These are phyloP conservation scores for Verticillium nubilum DNA, from an alignment of 2,329 filamentous ascomycete species.

Conservation along the genomic window DNA sequence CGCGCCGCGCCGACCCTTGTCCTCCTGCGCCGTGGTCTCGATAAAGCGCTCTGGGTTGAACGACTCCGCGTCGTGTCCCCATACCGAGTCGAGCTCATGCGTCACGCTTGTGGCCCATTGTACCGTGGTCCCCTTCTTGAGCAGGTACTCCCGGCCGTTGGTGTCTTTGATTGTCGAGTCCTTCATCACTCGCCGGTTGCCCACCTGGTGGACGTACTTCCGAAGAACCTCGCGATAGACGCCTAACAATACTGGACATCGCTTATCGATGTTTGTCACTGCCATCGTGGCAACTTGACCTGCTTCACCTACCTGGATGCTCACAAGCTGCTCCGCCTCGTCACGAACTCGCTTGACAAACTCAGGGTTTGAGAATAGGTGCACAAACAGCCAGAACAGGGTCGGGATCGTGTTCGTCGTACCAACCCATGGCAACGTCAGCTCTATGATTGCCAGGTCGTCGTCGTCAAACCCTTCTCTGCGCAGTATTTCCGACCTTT, in stretches of 20 bases:
- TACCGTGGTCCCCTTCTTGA: slow-evolving; percentile 18
- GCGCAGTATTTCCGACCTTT: slow-evolving; percentile 19
- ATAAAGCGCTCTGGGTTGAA: slow-evolving; percentile 21
- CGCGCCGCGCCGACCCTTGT: slow-evolving; percentile 16
- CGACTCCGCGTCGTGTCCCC: slow-evolving; percentile 14
- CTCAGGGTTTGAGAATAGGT: slow-evolving; percentile 20
- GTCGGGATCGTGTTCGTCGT: slow-evolving; percentile 30
- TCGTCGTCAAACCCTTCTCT: slow-evolving; percentile 19
- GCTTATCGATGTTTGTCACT: slow-evolving; percentile 24
- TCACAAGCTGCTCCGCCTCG: slow-evolving; percentile 20
- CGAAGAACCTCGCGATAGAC: slow-evolving; percentile 38
- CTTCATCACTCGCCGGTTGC: slow-evolving; percentile 29
- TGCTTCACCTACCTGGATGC: not conserved
- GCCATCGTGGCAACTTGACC: slow-evolving; percentile 21
- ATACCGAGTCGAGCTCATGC: slow-evolving; percentile 16
- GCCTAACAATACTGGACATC: slow-evolving; percentile 34
- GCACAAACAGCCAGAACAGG: slow-evolving; percentile 27
- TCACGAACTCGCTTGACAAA: slow-evolving; percentile 19
- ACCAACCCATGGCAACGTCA: slow-evolving; percentile 22
- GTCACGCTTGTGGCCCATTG: slow-evolving; percentile 19
- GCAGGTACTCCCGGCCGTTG: slow-evolving; percentile 15
- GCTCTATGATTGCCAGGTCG: slow-evolving; percentile 23
- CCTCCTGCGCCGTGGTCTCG: slow-evolving; percentile 8
- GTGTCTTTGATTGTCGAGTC: slow-evolving; percentile 27
- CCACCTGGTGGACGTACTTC: slow-evolving; percentile 27